A percentile compares a stretch with the other conserved stretches of the same genome.
Conservation (phyloP, 2,329 filamentous ascomycete genomes). For the Fusarium sp. region DNA sequence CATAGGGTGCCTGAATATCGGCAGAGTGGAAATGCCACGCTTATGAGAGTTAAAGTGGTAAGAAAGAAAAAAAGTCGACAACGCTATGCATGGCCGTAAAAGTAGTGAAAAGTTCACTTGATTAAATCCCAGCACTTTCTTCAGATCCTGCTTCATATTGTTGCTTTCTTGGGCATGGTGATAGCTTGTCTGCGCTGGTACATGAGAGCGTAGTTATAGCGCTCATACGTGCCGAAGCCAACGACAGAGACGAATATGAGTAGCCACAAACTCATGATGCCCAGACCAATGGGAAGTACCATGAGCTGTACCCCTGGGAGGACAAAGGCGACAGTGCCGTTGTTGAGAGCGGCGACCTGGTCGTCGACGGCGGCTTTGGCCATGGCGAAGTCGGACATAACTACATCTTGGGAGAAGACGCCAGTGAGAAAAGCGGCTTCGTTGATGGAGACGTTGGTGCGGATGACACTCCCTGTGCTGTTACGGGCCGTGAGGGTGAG, state of each 20-base stretch:
- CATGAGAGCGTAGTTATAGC: slow-evolving; percentile 74
- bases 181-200: slow-evolving; percentile 62
- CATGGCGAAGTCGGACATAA: slow-evolving; percentile 64
- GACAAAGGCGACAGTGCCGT: slow-evolving; percentile 73
- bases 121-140: slow-evolving; percentile 15
- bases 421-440: slow-evolving; percentile 80
- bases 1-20: slow-evolving; percentile 38
- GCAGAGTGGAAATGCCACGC: slow-evolving; percentile 41
- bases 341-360: slow-evolving; percentile 59
- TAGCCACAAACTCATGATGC: slow-evolving; percentile 75
- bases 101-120: slow-evolving; percentile 30
- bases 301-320: slow-evolving; percentile 77
- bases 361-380: slow-evolving; percentile 66
- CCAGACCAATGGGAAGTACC: slow-evolving; percentile 77
- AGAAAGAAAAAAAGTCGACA: slow-evolving; percentile 30
- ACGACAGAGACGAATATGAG: slow-evolving; percentile 68
- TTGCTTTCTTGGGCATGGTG: slow-evolving; percentile 34
- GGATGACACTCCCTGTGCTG: slow-evolving; percentile 64
- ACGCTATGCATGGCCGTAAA: slow-evolving; percentile 40
- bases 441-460: slow-evolving; percentile 75
- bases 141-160: slow-evolving; percentile 11
- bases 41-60: slow-evolving; percentile 27
- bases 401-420: slow-evolving; percentile 72
- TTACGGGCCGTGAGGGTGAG: slow-evolving; percentile 74
- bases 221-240: slow-evolving; percentile 74